These are phyloP conservation scores for Ophiosphaerella korrae DNA, from an alignment of 2,329 filamentous ascomycete genomes.

Conservation along the genomic window DNA sequence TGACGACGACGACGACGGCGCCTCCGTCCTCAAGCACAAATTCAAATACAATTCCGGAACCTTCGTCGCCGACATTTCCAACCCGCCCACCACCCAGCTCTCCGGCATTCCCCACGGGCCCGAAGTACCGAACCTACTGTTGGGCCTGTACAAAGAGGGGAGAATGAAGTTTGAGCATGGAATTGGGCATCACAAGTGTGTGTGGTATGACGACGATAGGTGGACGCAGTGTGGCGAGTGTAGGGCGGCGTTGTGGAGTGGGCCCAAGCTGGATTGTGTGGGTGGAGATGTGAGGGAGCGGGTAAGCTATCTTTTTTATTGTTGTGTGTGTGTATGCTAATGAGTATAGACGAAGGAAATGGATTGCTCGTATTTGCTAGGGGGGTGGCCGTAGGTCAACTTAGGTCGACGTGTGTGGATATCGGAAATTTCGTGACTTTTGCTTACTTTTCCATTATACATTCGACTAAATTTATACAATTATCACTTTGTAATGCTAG, in stretches of 20 bases:
- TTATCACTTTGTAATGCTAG: too few relatives aligned
- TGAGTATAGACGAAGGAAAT: conserved; percentile 9
- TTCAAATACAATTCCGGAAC: not conserved
- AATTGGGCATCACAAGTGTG: conserved; percentile 7
- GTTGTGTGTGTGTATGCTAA: not conserved
- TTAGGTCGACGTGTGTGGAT: too few relatives aligned
- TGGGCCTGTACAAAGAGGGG: conserved; percentile 9
- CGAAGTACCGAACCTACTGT: conserved; percentile 1
- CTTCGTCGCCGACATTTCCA: not conserved
- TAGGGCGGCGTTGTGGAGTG: conserved; percentile 12
- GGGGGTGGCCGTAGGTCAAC: too few relatives aligned
- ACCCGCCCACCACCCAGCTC: too few relatives aligned
- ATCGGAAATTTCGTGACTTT: too few relatives aligned
- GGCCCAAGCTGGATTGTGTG: not conserved
- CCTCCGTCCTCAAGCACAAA: not conserved
- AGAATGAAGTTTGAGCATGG: conserved; percentile 10
- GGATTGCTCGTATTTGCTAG: conserved; percentile 10
- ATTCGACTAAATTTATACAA: too few relatives aligned
- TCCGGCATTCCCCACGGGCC: not conserved
- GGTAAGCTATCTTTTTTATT: not conserved
- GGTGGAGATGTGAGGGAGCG: not conserved
- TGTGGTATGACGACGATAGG: conserved; percentile 18
- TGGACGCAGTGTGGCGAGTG: conserved; percentile 26
- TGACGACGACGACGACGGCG: too few relatives aligned
- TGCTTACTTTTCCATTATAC: too few relatives aligned